Base-by-base conservation (phyloP, 2,329 filamentous ascomycete genomes). In the Knufia fluminis region DNA sequence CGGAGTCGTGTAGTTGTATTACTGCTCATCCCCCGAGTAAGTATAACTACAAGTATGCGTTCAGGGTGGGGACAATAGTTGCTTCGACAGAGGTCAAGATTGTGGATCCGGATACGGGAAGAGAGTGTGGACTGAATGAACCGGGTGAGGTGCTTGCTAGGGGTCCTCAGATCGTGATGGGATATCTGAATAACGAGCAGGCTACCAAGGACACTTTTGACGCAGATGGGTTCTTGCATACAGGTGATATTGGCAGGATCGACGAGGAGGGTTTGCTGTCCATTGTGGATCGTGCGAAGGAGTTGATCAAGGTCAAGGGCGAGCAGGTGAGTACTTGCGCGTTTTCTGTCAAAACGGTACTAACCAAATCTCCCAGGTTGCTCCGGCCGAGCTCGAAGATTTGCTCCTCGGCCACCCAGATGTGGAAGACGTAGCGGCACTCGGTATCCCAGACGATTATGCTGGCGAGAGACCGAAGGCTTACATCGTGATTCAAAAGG, bases 111-210 rank as follows among this genome's bases (percentile, higher is more conserved):
- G 72, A 75, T 9, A 61, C 61, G 0, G 78, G 76, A 0, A 69
- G 67, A 1, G 76, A 81, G 56, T 72, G 71, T 1, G 73, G 67
- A 0, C 59, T 76, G 3, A 71, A 71, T 36, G 69, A 81, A 58
- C 67, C 73, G 0, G 77, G 77, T 9, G 77, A 80, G 59, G 68
- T 80, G 1, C 85, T 86, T 73, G 73, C 92, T 47, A 81, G 81
- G 50, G 88, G 88, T 0, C 86, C 87, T 0, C 92, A 92, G 53
- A 71, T 91, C 19, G 90, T 90, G 68, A 73, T 78, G 57, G 88
- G 86, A 1, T 94, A 91, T 62, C 74, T 83, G 58, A 86, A 88
- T 60, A 85, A 85, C 50, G 76, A 80, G 0, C 77, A 83, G 54
- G 79, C 82, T 2, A 88, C 86, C 2, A 72, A 71, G 2, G 81